phyloP scores from a whole-genome alignment of 345 rosid genomes.

The Salix caprea region DNA sequence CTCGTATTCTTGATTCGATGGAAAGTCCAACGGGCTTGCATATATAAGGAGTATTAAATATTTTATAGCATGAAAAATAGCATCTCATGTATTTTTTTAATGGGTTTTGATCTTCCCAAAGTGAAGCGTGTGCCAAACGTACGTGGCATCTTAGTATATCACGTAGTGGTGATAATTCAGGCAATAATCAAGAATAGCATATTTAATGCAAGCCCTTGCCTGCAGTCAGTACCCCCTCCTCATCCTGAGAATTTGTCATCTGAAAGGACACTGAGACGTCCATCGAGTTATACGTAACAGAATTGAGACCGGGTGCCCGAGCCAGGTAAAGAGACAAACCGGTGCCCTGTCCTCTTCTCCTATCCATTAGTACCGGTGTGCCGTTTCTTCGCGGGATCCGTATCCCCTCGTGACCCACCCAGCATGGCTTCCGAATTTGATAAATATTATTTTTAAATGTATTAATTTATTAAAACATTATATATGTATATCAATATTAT shows the following conservation, averaged over 20 bases:
- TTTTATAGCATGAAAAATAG: too few species aligned
- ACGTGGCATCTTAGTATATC: neutral
- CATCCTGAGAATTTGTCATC: neutral
- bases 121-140: too few species aligned
- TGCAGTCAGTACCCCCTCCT: neutral
- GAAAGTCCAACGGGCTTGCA: too few species aligned
- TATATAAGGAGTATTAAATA: too few species aligned
- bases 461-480: too few species aligned
- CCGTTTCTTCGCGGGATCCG: slow-evolving; percentile 40
- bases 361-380: slow-evolving; percentile 30
- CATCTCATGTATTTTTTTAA: too few species aligned
- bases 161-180: neutral
- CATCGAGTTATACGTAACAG: slow-evolving; percentile 5
- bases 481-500: too few species aligned
- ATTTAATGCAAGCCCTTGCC: neutral
- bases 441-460: too few species aligned
- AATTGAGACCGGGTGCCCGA: neutral
- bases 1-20: too few species aligned
- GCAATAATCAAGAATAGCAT: slow-evolving; percentile 3
- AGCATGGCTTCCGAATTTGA: neutral
- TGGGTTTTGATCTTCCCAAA: too few species aligned
- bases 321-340: slow-evolving; percentile 23
- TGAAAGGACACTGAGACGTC: slow-evolving; percentile 31
- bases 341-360: slow-evolving; percentile 34
- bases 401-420: slow-evolving; percentile 32